phyloP scores from a whole-genome alignment of 164 flowering plant species.

The Berberis vulgaris region DNA sequence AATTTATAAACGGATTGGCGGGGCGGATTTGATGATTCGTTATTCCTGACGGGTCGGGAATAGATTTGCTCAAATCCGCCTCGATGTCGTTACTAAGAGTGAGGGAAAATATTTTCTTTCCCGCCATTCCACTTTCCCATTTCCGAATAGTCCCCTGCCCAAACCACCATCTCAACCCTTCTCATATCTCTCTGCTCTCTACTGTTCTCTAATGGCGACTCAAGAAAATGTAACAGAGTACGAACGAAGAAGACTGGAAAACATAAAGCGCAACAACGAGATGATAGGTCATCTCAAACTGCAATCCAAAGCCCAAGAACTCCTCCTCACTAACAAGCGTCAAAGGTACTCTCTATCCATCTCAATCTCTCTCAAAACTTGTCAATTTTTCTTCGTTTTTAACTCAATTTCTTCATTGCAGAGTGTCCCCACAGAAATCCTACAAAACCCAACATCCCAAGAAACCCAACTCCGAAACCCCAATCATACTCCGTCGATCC shows the following conservation, averaged over 20 bases:
- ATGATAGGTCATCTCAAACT: conserved; percentile 65
- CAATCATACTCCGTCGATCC: conserved; percentile 54
- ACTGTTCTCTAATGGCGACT: conserved; percentile 28
- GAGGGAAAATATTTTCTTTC: too few relatives aligned
- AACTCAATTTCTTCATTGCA: conserved; percentile 12
- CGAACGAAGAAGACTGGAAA: conserved; percentile 67
- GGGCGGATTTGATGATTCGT: too few relatives aligned
- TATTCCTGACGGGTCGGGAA: too few relatives aligned
- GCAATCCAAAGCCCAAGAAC: conserved; percentile 24
- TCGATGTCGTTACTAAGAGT: too few relatives aligned
- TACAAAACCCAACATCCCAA: conserved; percentile 33
- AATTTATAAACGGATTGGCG: too few relatives aligned
- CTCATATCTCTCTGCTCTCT: not conserved
- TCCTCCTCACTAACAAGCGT: conserved; percentile 42
- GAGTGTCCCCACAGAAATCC: conserved; percentile 32
- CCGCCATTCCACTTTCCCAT: too few relatives aligned
- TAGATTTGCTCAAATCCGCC: too few relatives aligned
- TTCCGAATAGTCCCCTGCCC: too few relatives aligned
- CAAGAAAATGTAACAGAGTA: conserved; percentile 44
- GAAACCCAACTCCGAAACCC: conserved; percentile 39
- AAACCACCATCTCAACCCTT: not conserved
- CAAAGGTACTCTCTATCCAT: conserved; percentile 23
- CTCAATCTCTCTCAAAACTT: not conserved
- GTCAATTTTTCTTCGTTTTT: not conserved
- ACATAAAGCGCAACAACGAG: conserved; percentile 51